These are phyloP conservation scores for Trichosporon sp. DNA, from an alignment of 1,284 basidiomycete genomes.

Conservation along the genomic window DNA sequence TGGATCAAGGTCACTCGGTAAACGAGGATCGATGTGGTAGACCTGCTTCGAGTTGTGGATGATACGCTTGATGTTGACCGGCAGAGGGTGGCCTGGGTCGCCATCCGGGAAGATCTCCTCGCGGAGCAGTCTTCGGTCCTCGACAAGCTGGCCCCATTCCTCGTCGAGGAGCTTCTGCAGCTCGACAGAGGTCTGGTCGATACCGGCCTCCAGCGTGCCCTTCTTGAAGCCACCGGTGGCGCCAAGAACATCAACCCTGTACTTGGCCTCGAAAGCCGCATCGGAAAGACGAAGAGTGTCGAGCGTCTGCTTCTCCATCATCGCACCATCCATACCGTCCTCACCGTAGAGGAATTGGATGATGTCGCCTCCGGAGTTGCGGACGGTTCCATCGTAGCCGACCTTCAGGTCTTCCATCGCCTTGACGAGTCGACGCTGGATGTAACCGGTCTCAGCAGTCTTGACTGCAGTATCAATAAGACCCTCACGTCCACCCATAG, in stretches of 20 bases:
- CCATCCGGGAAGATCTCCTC: constrained; percentile 76
- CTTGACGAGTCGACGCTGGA: constrained; percentile 96
- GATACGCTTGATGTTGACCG: constrained; percentile 90
- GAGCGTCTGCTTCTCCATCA: constrained; percentile 91
- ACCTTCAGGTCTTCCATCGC: constrained; percentile 97
- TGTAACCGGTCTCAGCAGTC: constrained; percentile 98
- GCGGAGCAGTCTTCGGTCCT: constrained; percentile 73
- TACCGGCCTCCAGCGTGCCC: constrained; percentile 84
- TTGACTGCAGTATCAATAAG: constrained; percentile 99
- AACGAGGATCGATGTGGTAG: constrained; percentile 91
- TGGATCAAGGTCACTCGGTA: constrained; percentile 88
- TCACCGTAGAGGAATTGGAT: constrained; percentile 97
- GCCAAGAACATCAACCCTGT: constrained; percentile 83
- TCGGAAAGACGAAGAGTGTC: constrained; percentile 81
- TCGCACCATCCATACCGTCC: constrained; percentile 97
- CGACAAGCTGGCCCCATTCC: constrained; percentile 70
- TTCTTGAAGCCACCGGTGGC: constrained; percentile 67
- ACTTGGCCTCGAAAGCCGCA: constrained; percentile 79
- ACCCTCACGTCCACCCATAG: constrained; percentile 99
- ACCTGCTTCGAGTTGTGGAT: constrained; percentile 94
- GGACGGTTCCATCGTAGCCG: constrained; percentile 94
- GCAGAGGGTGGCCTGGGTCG: constrained; percentile 67
- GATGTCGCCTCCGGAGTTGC: constrained; percentile 91
- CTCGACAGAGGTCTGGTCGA: constrained; percentile 81
- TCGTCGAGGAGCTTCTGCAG: constrained; percentile 86